phyloP scores from a whole-genome alignment of 495 filamentous ascomycete species.

The Aspergillus sclerotiicarbonarius region DNA sequence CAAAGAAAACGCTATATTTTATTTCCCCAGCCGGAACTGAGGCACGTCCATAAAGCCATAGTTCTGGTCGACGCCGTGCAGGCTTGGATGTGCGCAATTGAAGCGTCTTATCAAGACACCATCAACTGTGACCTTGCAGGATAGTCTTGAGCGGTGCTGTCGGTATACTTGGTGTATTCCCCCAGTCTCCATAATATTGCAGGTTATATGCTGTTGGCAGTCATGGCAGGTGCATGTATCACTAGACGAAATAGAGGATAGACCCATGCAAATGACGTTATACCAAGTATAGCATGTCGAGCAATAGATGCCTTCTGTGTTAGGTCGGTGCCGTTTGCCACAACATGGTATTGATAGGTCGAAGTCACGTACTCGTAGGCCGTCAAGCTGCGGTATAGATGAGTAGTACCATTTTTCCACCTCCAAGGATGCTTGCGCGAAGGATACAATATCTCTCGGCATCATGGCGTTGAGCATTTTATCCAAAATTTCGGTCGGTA shows the following conservation, averaged over 20 bases:
- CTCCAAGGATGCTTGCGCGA: neutral
- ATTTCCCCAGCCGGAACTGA: neutral
- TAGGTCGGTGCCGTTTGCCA: neutral
- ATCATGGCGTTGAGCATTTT: neutral
- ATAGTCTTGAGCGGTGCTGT: neutral
- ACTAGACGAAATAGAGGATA: neutral
- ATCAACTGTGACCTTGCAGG: neutral
- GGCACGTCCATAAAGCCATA: neutral
- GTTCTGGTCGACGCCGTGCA: neutral
- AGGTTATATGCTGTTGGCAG: neutral
- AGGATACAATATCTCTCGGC: conserved; percentile 1
- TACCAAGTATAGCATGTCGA: conserved; percentile 2
- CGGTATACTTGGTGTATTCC: conserved; percentile 3
- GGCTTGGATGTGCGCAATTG: neutral
- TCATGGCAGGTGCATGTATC: neutral
- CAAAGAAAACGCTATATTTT: neutral
- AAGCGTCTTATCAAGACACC: neutral
- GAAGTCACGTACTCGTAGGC: neutral
- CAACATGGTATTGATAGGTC: conserved; percentile 8
- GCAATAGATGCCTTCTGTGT: neutral
- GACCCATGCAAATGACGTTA: neutral
- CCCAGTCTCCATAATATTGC: neutral
- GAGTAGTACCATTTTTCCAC: conserved; percentile 4
- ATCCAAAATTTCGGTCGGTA: neutral
- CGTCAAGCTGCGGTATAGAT: neutral